Percentiles rank a stretch among this genome's conserved stretches.
These are phyloP conservation scores for Russula emetica DNA, from an alignment of 768 basidiomycete species.

Conservation along the genomic window DNA sequence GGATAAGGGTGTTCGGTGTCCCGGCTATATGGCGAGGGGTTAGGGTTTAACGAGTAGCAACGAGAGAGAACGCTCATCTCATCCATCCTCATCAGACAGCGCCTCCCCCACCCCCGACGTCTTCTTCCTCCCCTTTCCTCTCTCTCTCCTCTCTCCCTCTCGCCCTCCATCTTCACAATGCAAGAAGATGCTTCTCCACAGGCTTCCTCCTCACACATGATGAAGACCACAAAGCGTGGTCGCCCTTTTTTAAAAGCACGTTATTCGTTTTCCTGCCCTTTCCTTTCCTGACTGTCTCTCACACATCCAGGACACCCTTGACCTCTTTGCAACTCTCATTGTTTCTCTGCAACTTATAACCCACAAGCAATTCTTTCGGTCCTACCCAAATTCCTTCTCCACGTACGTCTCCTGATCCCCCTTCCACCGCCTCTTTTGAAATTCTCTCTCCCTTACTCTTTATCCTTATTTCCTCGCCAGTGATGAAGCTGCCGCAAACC, in stretches of 20 bases:
- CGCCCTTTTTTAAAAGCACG: conserved; percentile 87
- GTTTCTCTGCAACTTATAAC: conserved; percentile 85
- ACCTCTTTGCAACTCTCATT: conserved; percentile 94
- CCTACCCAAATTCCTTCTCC: conserved; percentile 90
- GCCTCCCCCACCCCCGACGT: conserved; percentile 27
- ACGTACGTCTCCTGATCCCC: conserved; percentile 57
- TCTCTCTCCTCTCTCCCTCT: conserved; percentile 30
- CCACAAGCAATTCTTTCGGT: conserved; percentile 95
- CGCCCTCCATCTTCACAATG: conserved; percentile 32
- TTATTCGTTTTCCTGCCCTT: conserved; percentile 21
- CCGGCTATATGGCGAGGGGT: neutral
- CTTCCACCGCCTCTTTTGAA: conserved; percentile 15
- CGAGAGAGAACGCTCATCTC: neutral
- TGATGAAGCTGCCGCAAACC: conserved; percentile 90
- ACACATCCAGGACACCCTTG: conserved; percentile 82
- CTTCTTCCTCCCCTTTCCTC: conserved; percentile 36
- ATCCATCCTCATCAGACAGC: conserved; percentile 7
- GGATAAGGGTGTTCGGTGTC: neutral
- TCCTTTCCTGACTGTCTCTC: neutral
- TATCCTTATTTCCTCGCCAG: conserved; percentile 40
- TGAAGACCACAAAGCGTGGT: conserved; percentile 97
- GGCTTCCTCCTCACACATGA: conserved; percentile 84
- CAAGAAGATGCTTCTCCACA: conserved; percentile 44
- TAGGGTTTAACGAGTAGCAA: neutral
- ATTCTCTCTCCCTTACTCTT: conserved; percentile 18